Base-by-base conservation (phyloP, 2,329 filamentous ascomycete species). In the Paracamarosporium sp. region DNA sequence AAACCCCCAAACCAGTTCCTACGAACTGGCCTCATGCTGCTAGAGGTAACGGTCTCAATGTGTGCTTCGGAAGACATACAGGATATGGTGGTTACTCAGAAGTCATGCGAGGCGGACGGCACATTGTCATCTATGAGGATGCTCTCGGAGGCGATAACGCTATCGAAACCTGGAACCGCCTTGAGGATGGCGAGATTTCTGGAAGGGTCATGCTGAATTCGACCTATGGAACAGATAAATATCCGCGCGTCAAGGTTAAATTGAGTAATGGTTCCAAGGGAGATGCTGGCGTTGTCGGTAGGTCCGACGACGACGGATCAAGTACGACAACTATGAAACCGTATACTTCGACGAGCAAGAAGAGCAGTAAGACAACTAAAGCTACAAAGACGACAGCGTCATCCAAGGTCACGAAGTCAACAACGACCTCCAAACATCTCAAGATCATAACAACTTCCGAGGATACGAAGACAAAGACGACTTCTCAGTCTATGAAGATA, bases 81-180 rank as follows among this genome's bases (percentile, higher is more conserved):
- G 89, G 89, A 0, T 91, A 91, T 54, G 89, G 88, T 0, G 89
- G 89, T 0, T 91, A 91, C 63, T 86, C 88, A 0, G 63, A 80
- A 44, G 90, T 85, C 85, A 82, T 83, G 9, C 83, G 88, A 0
- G 89, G 88, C 1, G 81, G 82, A 4, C 79, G 87, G 1, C 84
- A 88, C 63, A 75, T 90, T 12, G 63, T 80, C 2, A 62, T 89
- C 1, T 75, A 80, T 1, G 76, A 83, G 38, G 68, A 76, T 1
- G 72, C 72, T 22, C 66, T 86, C 15, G 43, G 24, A 5, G 65
- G 66, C 5, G 61, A 74, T 11, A 64, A 67, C 20, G 79, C 80
- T 35, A 73, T 86, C 0, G 80, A 87, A 31, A 88, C 86, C 0
- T 90, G 86, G 82, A 84, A 88, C 35, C 79, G 86, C 1, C 76